Conservation (phyloP, 2,329 filamentous ascomycete species). For the Dothidotthia symphoricarpi region DNA sequence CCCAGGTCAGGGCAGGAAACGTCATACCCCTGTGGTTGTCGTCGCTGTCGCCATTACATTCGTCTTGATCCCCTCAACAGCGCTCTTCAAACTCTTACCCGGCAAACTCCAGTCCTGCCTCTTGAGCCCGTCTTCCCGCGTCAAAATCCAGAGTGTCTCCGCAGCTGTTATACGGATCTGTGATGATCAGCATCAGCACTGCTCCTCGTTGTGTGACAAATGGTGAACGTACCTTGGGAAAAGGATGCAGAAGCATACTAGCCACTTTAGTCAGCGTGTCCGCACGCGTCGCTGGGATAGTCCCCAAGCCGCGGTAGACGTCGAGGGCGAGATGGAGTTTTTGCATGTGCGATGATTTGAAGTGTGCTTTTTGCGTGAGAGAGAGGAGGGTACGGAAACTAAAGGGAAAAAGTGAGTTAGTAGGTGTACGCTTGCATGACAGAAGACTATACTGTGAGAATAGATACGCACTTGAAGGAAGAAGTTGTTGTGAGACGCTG, state of each 20-base stretch:
- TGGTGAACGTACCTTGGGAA: constrained; percentile 61
- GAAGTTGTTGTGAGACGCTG: constrained; percentile 37
- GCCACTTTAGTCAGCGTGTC: constrained; percentile 67
- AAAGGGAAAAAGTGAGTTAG: constrained; percentile 6
- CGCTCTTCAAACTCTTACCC: constrained; percentile 32
- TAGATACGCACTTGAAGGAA: constrained; percentile 55
- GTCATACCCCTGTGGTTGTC: too few species aligned
- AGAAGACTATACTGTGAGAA: neutral
- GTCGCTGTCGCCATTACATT: constrained; percentile 1
- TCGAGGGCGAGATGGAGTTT: constrained; percentile 79
- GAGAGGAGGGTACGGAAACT: constrained; percentile 63
- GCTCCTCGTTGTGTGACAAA: neutral
- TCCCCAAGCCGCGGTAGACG: constrained; percentile 70
- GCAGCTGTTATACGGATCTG: constrained; percentile 41
- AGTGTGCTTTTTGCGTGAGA: constrained; percentile 73
- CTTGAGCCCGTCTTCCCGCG: constrained; percentile 36
- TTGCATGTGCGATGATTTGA: constrained; percentile 76
- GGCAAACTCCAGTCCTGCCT: constrained; percentile 38
- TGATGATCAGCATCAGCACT: neutral
- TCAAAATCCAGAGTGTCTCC: constrained; percentile 43
- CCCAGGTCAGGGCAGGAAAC: too few species aligned
- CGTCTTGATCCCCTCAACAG: constrained; percentile 28
- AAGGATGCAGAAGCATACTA: constrained; percentile 75
- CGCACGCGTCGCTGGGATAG: constrained; percentile 50
- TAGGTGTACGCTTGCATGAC: neutral